Base-by-base conservation (phyloP, 2,329 filamentous ascomycete species). In the Fusarium mexicanum region DNA sequence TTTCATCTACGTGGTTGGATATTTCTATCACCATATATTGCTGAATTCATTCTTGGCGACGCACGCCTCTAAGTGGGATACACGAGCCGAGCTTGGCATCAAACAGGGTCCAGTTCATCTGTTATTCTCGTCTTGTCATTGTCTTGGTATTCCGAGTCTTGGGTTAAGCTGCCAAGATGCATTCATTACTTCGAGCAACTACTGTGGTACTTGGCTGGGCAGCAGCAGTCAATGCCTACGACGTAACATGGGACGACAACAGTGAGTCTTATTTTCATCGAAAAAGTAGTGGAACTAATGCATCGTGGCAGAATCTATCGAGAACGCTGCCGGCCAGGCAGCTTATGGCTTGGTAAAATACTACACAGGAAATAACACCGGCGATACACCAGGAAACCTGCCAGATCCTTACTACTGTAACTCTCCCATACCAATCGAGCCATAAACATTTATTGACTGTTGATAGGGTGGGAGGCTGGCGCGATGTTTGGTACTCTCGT, bases 401-500 rank as follows among this genome's bases (percentile, higher is more conserved):
- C 89, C 89, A 20, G 84, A 86, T 59, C 88, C 88, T 22, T 92
- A 92, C 76, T 93, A 91, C 80, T 94, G 92, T 84, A 82, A 85
- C 82, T 82, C 81, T 33, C 84, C 37, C 84, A 22, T 33, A 33
- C 72, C 79, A 81, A 33, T 82, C 84, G 16, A 43, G 18, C 11
- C 33, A 47, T 7, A 20, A 50, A 5, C 12, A 7, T 7, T 37
- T 37, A 38, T 75, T 79, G 58, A 80, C 68, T 33, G 10, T 31
- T 33, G 13, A 43, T 48, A 84, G 83, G 86, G 92, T 95, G 92
- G 92, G 91, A 94, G 81, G 90, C 91, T 1, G 90, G 91, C 26
- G 90, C 91, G 61, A 88, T 95, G 87, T 93, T 94, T 77, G 90
- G 92, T 61, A 89, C 90, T 4, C 80, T 94, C 73, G 83, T 94